Base-by-base conservation (phyloP, 2,329 filamentous ascomycete species). In the Neonectria coccinea region DNA sequence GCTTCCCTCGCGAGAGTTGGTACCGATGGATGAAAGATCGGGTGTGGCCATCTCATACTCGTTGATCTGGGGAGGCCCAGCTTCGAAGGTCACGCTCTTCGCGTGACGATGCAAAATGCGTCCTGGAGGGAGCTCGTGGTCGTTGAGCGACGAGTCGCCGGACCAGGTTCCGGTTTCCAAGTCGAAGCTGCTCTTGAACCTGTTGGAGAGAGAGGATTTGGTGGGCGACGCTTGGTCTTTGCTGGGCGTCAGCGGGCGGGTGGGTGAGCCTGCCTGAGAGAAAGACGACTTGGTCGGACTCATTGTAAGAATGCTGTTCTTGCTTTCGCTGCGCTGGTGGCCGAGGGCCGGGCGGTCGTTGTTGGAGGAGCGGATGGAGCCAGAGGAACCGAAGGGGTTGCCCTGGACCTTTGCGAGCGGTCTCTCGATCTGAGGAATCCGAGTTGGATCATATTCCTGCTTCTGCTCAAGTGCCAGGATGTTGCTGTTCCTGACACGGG, bases 1-100 rank as follows among this genome's bases (percentile, higher is more conserved):
- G 81, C 95, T 98, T 45, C 94, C 93, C 75, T 97, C 93, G 9
- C 95, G 91, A 12, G 95, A 98, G 71, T 91, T 94, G 53, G 92
- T 95, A 27, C 92, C 93, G 25, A 97, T 85, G 0, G 94, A 97
- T 2, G 95, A 97, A n/a, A 97, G 88, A 75, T 97, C 96, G 11
- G 96, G 96, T 2, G 96, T 99, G 36, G 93, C 92, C 92, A 97
- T 94, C 80, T 98, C 96, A 78, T 98, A 99, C 80, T 99, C 96
- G 76, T 98, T 97, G 74, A 99, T 87, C 76, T 97, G 92, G 25
- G 96, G 96, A 22, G 95, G 95, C 2, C 93, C 94, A 41, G 91
- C 92, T 80, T 98, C 94, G 77, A 99, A 99, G 1, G 95, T 99
- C 63, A 99, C 96, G 74, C 94, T 97, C 84, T 99, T 99, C 52